Conservation (phyloP, 345 rosid species). For the Barbarea vulgaris region DNA sequence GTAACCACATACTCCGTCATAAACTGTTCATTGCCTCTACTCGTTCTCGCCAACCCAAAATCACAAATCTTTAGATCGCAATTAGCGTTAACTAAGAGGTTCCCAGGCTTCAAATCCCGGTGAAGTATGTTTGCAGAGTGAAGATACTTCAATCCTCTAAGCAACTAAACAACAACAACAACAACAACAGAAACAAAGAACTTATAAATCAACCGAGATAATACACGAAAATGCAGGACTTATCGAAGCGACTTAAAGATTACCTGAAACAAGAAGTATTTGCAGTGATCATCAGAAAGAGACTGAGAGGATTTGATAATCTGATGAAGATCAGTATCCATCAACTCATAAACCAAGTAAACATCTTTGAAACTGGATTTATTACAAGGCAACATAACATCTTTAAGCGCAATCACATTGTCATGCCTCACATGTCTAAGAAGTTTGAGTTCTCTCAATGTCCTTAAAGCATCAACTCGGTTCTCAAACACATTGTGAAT, state of each 20-base stretch:
- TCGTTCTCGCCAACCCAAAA: constrained; percentile 84
- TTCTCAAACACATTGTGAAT: constrained; percentile 82
- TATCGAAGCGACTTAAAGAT: not conserved
- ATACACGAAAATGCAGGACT: not conserved
- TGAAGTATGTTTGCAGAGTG: constrained; percentile 94
- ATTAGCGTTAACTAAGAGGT: constrained; percentile 79
- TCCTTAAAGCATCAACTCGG: constrained; percentile 61
- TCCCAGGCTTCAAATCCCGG: constrained; percentile 88
- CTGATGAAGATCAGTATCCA: constrained; percentile 94
- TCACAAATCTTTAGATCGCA: constrained; percentile 87
- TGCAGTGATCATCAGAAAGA: constrained; percentile 78
- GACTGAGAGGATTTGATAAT: constrained; percentile 75
- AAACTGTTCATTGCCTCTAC: constrained; percentile 66
- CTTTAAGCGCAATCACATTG: constrained; percentile 80
- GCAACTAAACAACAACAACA: constrained; percentile 62
- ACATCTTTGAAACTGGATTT: constrained; percentile 71
- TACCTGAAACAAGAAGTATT: constrained; percentile 84
- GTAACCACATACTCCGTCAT: constrained; percentile 93
- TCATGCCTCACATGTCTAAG: constrained; percentile 80
- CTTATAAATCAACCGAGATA: constrained; percentile 5
- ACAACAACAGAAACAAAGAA: not conserved
- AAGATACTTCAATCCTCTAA: constrained; percentile 82
- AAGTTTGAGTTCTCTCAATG: constrained; percentile 77
- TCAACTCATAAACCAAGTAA: constrained; percentile 85
- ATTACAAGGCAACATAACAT: constrained; percentile 75